Conservation (phyloP, 805 yeast genomes). For the Zygoascus tannicola region DNA sequence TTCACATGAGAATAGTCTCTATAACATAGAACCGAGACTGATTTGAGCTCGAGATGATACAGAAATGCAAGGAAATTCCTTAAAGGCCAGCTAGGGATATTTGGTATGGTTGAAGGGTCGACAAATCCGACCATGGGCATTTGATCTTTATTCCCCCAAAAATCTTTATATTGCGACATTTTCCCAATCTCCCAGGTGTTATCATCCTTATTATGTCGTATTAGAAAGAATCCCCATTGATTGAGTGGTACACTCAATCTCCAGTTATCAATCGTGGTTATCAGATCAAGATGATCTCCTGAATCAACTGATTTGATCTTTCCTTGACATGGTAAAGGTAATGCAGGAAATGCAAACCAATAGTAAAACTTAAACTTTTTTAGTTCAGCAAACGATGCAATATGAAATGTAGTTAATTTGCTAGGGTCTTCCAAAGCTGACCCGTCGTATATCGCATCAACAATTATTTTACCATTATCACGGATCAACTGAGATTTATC, state of each 20-base stretch:
- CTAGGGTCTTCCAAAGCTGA: slow-evolving; percentile 34
- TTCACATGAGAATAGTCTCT: slow-evolving; percentile 24
- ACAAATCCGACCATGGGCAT: slow-evolving; percentile 30
- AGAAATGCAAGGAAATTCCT: slow-evolving; percentile 47
- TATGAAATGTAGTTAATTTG: slow-evolving; percentile 34
- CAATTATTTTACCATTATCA: slow-evolving; percentile 29
- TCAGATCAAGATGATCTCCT: slow-evolving; percentile 1
- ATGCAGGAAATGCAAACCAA: slow-evolving; percentile 78
- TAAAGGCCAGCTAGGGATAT: slow-evolving; percentile 43
- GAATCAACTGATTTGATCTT: background rate
- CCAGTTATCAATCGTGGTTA: slow-evolving; percentile 10
- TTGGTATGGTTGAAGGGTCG: slow-evolving; percentile 31
- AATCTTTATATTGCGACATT: background rate
- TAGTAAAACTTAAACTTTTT: slow-evolving; percentile 81
- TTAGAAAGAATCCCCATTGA: slow-evolving; percentile 26
- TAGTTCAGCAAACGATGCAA: slow-evolving; percentile 75
- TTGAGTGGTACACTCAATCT: slow-evolving; percentile 7
- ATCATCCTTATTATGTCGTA: slow-evolving; percentile 12
- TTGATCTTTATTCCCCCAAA: background rate
- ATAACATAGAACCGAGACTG: slow-evolving; percentile 32
- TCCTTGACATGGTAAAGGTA: slow-evolving; percentile 32
- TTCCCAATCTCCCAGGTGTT: background rate
- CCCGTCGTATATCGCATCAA: slow-evolving; percentile 27
- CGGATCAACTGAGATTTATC: slow-evolving; percentile 56
- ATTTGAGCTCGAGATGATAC: slow-evolving; percentile 24